A percentile compares a stretch with the other conserved stretches of the same genome.
Evolutionary conservation across 1,139 yeast genomes (phyloP).

Genomic region (Arxiozyma bovina): DNA sequence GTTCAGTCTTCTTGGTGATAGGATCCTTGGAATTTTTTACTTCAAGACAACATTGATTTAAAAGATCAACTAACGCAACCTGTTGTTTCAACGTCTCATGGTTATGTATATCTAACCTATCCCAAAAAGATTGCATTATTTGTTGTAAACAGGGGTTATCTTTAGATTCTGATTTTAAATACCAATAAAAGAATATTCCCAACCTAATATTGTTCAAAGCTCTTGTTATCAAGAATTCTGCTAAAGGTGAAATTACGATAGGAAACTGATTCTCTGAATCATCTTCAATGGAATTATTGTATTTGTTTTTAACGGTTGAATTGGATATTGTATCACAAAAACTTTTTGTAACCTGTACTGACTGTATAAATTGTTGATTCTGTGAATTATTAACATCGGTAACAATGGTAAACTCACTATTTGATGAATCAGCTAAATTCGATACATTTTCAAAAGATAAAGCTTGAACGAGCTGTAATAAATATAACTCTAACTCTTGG

Average conservation of each 20-base stretch:
- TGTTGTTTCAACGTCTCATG: conserved; percentile 35
- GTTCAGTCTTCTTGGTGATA: conserved; percentile 49
- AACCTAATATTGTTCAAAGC: conserved; percentile 57
- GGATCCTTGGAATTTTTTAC: conserved; percentile 45
- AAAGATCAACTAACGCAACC: conserved; percentile 35
- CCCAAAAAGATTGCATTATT: conserved; percentile 32
- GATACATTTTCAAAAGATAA: conserved; percentile 57
- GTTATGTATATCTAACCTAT: conserved; percentile 22
- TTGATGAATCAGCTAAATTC: conserved; percentile 23
- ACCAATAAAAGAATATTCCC: conserved; percentile 88
- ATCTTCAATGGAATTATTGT: background rate
- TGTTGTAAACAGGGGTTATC: conserved; percentile 44
- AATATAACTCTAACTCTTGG: conserved; percentile 67
- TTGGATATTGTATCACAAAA: background rate
- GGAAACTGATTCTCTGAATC: background rate
- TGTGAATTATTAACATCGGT: conserved; percentile 30
- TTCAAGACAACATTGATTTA: conserved; percentile 38
- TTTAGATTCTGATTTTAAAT: conserved; percentile 74
- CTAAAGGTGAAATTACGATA: conserved; percentile 51
- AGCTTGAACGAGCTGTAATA: conserved; percentile 89
- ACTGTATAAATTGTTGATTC: conserved; percentile 5
- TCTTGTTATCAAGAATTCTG: conserved; percentile 67
- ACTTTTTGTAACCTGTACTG: conserved; percentile 2
- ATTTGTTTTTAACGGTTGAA: background rate
- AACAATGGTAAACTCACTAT: conserved; percentile 38